These are phyloP conservation scores for Pythium plurisporium DNA, from an alignment of 352 stramenopile genomes.

Conservation along the genomic window DNA sequence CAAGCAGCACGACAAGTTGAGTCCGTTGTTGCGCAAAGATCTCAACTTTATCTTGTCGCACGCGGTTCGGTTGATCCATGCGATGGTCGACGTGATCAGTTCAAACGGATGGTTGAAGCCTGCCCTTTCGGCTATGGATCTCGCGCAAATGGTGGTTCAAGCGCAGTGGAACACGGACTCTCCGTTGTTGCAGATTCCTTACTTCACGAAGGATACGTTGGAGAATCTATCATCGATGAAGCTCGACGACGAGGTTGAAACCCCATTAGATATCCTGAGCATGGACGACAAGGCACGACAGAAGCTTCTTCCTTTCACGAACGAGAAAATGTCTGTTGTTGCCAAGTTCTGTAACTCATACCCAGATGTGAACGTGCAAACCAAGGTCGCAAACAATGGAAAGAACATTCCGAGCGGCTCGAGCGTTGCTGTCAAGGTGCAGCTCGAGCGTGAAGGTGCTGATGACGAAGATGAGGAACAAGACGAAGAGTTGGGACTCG, in stretches of 20 bases:
- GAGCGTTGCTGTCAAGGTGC: slow-evolving; percentile 83
- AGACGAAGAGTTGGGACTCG: slow-evolving; percentile 49
- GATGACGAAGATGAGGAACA: slow-evolving; percentile 69
- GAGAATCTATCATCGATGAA: slow-evolving; percentile 49
- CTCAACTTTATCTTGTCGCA: slow-evolving; percentile 89
- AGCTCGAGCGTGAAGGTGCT: slow-evolving; percentile 89
- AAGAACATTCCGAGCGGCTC: slow-evolving; percentile 91
- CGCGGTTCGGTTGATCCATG: slow-evolving; percentile 93
- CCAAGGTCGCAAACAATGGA: slow-evolving; percentile 86
- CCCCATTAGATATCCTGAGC: slow-evolving; percentile 82
- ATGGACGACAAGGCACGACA: slow-evolving; percentile 92
- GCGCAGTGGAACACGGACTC: slow-evolving; percentile 98
- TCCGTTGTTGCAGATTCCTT: slow-evolving; percentile 94
- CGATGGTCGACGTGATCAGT: slow-evolving; percentile 99
- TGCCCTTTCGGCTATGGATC: slow-evolving; percentile 97
- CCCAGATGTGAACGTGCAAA: slow-evolving; percentile 96
- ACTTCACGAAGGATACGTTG: slow-evolving; percentile 92
- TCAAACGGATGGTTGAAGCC: slow-evolving; percentile 99
- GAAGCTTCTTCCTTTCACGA: slow-evolving; percentile 87
- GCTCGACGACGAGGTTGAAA: slow-evolving; percentile 72
- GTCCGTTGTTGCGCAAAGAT: slow-evolving; percentile 90
- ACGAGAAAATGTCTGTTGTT: slow-evolving; percentile 94
- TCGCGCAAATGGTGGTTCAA: slow-evolving; percentile 99
- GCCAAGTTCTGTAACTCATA: slow-evolving; percentile 99
- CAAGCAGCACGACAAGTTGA: slow-evolving; percentile 87